phyloP scores from a whole-genome alignment of 1,284 basidiomycete species.

The Marasmius oreades region DNA sequence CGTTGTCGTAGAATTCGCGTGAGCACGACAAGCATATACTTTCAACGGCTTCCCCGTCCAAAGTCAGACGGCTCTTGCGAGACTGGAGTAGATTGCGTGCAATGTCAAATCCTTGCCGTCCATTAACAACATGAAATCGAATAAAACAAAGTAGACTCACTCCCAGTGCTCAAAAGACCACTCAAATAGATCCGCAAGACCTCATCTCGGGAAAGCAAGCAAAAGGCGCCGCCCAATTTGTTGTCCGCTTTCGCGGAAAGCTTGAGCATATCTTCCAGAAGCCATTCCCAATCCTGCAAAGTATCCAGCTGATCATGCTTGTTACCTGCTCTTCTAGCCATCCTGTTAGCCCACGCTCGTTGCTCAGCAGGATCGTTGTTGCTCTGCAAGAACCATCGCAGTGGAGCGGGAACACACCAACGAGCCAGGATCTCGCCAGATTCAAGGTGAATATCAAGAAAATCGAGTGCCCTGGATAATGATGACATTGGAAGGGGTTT shows the following conservation, averaged over 20 bases:
- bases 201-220: slow-evolving; percentile 67
- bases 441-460: slow-evolving; percentile 91
- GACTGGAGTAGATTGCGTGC: slow-evolving; percentile 66
- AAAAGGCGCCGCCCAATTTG: slow-evolving; percentile 72
- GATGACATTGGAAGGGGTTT: slow-evolving; percentile 68
- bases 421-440: slow-evolving; percentile 86
- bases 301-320: slow-evolving; percentile 52
- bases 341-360: slow-evolving; percentile 79
- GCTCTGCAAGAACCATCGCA: slow-evolving; percentile 85
- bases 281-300: slow-evolving; percentile 77
- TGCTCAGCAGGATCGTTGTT: slow-evolving; percentile 66
- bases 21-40: slow-evolving; percentile 78
- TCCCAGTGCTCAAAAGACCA: slow-evolving; percentile 79
- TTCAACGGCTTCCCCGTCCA: slow-evolving; percentile 59
- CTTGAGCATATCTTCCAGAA: slow-evolving; percentile 88
- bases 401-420: slow-evolving; percentile 78
- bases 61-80: slow-evolving; percentile 45
- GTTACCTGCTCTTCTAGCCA: slow-evolving; percentile 73
- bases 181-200: slow-evolving; percentile 78
- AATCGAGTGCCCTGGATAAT: slow-evolving; percentile 80
- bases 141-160: slow-evolving; percentile 54
- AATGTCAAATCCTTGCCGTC: slow-evolving; percentile 67
- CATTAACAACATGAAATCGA: background rate
- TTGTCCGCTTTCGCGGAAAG: slow-evolving; percentile 65
- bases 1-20: slow-evolving; percentile 91